Percentiles rank a stretch among this genome's conserved stretches.
Conservation (phyloP, 2,329 filamentous ascomycete genomes). For the Hortaea werneckii region DNA sequence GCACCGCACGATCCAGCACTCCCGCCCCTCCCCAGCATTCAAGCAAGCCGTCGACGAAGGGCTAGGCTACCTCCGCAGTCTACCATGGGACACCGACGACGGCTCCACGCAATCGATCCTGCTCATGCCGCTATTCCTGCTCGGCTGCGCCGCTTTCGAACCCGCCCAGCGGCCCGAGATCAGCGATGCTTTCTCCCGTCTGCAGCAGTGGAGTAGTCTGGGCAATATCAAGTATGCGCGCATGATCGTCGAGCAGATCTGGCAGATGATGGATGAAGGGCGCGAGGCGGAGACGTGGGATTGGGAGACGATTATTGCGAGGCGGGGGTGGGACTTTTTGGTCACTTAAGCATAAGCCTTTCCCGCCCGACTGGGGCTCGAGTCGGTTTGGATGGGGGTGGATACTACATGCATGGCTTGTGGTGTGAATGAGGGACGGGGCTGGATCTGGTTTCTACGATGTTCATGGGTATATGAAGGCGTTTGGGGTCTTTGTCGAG, state of each 20-base stretch:
- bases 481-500: too few relatives aligned
- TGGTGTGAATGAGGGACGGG: too few relatives aligned
- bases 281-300: constrained; percentile 49
- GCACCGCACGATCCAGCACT: constrained; percentile 48
- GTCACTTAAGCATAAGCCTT: constrained; percentile 35
- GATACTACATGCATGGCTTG: too few relatives aligned
- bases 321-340: constrained; percentile 51
- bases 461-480: too few relatives aligned
- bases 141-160: constrained; percentile 52
- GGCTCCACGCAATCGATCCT: constrained; percentile 47
- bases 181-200: constrained; percentile 41
- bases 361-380: too few relatives aligned
- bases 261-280: constrained; percentile 49
- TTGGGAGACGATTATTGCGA: constrained; percentile 51
- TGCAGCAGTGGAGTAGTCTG: constrained; percentile 46
- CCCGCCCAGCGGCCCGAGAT: constrained; percentile 46
- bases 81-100: constrained; percentile 30
- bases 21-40: constrained; percentile 45
- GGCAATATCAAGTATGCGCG: constrained; percentile 50
- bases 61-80: constrained; percentile 43
- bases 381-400: too few relatives aligned
- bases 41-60: constrained; percentile 49
- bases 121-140: constrained; percentile 50
- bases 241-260: constrained; percentile 46
- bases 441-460: too few relatives aligned